Percentiles rank a stretch among this genome's conserved stretches.
These are phyloP conservation scores for Colletotrichum gigasporum DNA, from an alignment of 2,329 filamentous ascomycete genomes.

Conservation along the genomic window DNA sequence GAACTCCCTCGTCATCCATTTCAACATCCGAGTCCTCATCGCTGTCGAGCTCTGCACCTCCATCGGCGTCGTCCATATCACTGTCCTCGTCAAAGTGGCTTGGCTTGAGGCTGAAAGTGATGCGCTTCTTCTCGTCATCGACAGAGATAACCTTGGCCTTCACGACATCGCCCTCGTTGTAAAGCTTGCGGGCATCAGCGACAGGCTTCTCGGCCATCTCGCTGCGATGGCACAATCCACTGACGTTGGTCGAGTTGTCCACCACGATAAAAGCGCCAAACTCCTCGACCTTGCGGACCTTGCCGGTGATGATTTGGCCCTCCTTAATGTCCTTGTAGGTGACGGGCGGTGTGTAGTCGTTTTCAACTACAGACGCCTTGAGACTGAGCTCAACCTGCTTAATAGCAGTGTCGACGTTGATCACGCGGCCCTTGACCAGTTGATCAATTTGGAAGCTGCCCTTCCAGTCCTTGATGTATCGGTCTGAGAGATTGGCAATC, in stretches of 20 bases:
- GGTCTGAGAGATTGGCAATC: constrained; percentile 88
- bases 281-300: constrained; percentile 91
- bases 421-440: constrained; percentile 87
- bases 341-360: constrained; percentile 78
- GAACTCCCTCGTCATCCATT: constrained; percentile 54
- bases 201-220: constrained; percentile 89
- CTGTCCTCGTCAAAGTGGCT: constrained; percentile 80
- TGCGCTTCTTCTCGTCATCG: constrained; percentile 76
- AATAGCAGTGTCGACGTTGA: constrained; percentile 72
- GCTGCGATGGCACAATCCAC: constrained; percentile 90
- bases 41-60: constrained; percentile 54
- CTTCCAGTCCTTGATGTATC: constrained; percentile 96
- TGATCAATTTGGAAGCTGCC: constrained; percentile 87
- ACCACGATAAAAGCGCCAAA: constrained; percentile 95
- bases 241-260: constrained; percentile 87
- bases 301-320: constrained; percentile 87
- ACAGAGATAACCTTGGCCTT: constrained; percentile 90
- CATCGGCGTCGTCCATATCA: constrained; percentile 58
- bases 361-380: constrained; percentile 84
- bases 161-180: constrained; percentile 89
- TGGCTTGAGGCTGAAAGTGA: constrained; percentile 92
- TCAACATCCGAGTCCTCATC: constrained; percentile 57
- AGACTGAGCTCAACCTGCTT: constrained; percentile 86
- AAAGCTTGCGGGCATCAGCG: constrained; percentile 87
- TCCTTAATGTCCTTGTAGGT: constrained; percentile 80